Conservation (phyloP, 257 asterid species). For the Salvia splendens region DNA sequence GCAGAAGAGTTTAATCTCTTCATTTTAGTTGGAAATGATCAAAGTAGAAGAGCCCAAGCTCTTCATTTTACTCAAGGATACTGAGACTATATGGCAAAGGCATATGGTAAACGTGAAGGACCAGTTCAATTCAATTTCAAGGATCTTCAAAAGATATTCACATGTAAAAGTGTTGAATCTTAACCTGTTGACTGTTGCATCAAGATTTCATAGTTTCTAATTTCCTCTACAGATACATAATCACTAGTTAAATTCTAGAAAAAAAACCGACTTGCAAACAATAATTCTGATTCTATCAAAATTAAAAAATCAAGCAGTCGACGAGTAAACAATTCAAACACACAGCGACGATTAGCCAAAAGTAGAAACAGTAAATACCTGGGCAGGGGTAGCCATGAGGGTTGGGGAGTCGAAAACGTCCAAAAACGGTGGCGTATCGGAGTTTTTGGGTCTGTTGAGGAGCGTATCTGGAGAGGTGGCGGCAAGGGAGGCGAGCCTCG, state of each 20-base stretch:
- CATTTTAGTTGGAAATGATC: conserved; percentile 14
- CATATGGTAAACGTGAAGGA: too few species aligned
- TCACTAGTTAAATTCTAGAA: too few species aligned
- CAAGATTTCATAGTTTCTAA: conserved; percentile 2
- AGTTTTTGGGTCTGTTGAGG: conserved; percentile 51
- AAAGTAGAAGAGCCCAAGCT: not conserved
- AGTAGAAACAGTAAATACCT: conserved; percentile 36
- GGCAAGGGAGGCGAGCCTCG: conserved; percentile 74
- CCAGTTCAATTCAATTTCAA: not conserved
- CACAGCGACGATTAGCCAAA: not conserved
- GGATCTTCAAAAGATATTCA: not conserved
- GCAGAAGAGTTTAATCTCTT: conserved; percentile 7
- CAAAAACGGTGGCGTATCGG: conserved; percentile 63
- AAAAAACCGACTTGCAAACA: too few species aligned
- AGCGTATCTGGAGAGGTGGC: conserved; percentile 66
- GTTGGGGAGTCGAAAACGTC: conserved; percentile 69
- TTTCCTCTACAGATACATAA: not conserved
- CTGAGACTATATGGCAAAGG: not conserved
- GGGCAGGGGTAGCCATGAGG: conserved; percentile 89
- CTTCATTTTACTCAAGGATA: not conserved
- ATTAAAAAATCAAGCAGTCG: not conserved
- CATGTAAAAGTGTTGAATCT: not conserved
- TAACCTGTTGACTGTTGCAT: not conserved
- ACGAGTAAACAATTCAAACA: not conserved
- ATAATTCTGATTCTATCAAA: not conserved